phyloP scores from a whole-genome alignment of 2,329 filamentous ascomycete species.

The Aspergillus clavatus region DNA sequence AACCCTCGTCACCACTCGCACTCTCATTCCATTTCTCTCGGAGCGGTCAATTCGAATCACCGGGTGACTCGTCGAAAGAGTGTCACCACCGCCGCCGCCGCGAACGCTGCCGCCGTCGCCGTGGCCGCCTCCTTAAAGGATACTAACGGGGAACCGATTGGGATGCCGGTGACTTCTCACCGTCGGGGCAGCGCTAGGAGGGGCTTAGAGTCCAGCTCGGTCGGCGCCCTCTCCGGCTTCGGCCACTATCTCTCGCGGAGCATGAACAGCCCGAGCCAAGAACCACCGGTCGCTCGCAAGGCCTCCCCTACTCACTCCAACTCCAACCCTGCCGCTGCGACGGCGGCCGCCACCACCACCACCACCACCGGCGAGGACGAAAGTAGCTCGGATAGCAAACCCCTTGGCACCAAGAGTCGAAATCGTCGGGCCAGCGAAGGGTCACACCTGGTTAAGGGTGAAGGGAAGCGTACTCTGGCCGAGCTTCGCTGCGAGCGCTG shows the following conservation, averaged over 20 bases:
- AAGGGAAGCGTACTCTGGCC: conserved; percentile 70
- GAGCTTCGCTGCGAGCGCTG: conserved; percentile 96
- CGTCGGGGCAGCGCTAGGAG: conserved; percentile 49
- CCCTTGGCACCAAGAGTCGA: conserved; percentile 49
- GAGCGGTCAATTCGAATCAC: conserved; percentile 72
- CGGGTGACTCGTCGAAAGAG: conserved; percentile 92
- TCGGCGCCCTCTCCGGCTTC: conserved; percentile 38
- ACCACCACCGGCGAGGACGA: conserved; percentile 43
- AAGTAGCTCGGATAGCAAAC: conserved; percentile 45
- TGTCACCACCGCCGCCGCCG: conserved; percentile 68
- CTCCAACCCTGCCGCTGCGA: conserved; percentile 17
- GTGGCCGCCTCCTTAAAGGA: conserved; percentile 65
- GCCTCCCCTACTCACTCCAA: conserved; percentile 31
- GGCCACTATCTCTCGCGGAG: conserved; percentile 41
- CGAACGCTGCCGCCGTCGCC: conserved; percentile 63
- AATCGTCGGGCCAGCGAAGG: conserved; percentile 75
- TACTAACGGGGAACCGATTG: conserved; percentile 52
- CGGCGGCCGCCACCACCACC: too few species aligned
- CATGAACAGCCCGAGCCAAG: conserved; percentile 33
- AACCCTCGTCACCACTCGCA: conserved; percentile 75
- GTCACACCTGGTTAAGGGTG: conserved; percentile 72
- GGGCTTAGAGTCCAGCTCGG: conserved; percentile 62
- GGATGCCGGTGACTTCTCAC: conserved; percentile 51
- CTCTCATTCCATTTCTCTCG: conserved; percentile 74
- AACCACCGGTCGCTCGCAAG: conserved; percentile 35